A percentile compares a stretch with the other conserved stretches of the same genome.
These are phyloP conservation scores for Cucurbita argyrosperma DNA, from an alignment of 306 rosid genomes.

Conservation along the genomic window DNA sequence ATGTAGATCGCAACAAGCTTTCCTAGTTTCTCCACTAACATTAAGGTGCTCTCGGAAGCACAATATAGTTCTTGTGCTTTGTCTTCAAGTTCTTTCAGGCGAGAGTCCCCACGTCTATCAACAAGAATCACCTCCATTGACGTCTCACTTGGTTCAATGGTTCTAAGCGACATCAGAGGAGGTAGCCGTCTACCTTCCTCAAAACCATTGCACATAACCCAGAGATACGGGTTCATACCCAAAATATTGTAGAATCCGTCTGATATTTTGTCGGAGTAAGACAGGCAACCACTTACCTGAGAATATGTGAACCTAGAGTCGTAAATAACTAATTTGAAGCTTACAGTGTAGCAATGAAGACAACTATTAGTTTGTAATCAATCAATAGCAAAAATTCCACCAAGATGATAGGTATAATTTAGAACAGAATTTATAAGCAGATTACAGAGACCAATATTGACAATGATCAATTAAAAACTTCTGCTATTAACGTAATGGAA, in stretches of 20 bases:
- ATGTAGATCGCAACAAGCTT: constrained; percentile 79
- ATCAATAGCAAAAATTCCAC: not conserved
- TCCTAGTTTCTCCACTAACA: constrained; percentile 77
- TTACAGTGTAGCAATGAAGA: not conserved
- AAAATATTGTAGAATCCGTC: constrained; percentile 86
- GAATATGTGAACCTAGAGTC: constrained; percentile 3
- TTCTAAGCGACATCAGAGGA: constrained; percentile 52
- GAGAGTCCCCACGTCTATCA: constrained; percentile 54
- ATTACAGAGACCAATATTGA: not conserved
- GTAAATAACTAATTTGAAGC: not conserved
- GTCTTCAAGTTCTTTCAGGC: constrained; percentile 72
- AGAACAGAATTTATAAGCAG: not conserved
- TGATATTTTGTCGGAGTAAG: constrained; percentile 77
- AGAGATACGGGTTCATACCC: constrained; percentile 96
- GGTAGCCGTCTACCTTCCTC: constrained; percentile 60
- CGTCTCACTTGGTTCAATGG: constrained; percentile 46
- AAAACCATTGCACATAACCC: constrained; percentile 78
- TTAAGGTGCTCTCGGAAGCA: constrained; percentile 49
- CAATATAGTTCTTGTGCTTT: constrained; percentile 68
- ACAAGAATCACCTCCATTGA: constrained; percentile 81
- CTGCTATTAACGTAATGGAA: not conserved
- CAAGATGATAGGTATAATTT: not conserved
- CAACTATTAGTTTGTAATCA: not conserved
- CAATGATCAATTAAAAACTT: not conserved
- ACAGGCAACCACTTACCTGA: constrained; percentile 88